phyloP scores from a whole-genome alignment of 768 basidiomycete genomes.

The Clavaria fumosa region DNA sequence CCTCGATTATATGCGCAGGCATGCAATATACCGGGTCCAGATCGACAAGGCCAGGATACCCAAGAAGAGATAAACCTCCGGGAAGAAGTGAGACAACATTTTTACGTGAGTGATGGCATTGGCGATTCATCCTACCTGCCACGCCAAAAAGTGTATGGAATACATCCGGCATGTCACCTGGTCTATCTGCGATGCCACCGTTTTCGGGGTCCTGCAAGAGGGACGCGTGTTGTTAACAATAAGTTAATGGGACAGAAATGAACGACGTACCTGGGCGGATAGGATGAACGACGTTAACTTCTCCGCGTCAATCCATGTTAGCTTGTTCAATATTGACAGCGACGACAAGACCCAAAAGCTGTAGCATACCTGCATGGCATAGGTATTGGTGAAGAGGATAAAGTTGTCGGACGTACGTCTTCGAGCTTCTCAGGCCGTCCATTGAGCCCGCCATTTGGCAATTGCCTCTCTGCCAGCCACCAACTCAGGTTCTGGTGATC shows the following conservation, averaged over 20 bases:
- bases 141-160: constrained; percentile 93
- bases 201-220: constrained; percentile 59
- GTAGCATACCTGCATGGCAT: constrained; percentile 74
- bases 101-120: neutral
- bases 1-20: constrained; percentile 64
- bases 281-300: constrained; percentile 74
- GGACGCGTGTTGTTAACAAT: constrained; percentile 1
- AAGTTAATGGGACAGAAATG: constrained; percentile 1
- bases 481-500: constrained; percentile 73
- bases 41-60: constrained; percentile 70
- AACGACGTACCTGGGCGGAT: constrained; percentile 54
- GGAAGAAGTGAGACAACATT: neutral
- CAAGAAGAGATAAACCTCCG: constrained; percentile 67
- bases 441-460: constrained; percentile 87
- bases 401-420: constrained; percentile 44
- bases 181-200: constrained; percentile 90
- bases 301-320: constrained; percentile 77
- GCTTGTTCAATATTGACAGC: constrained; percentile 66
- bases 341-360: constrained; percentile 93
- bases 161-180: constrained; percentile 91
- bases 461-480: constrained; percentile 91
- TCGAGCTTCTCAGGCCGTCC: constrained; percentile 96
- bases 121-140: constrained; percentile 39
- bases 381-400: neutral
- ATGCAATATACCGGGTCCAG: constrained; percentile 95